Conservation (phyloP, 768 basidiomycete species). For the Mycena vulgaris region DNA sequence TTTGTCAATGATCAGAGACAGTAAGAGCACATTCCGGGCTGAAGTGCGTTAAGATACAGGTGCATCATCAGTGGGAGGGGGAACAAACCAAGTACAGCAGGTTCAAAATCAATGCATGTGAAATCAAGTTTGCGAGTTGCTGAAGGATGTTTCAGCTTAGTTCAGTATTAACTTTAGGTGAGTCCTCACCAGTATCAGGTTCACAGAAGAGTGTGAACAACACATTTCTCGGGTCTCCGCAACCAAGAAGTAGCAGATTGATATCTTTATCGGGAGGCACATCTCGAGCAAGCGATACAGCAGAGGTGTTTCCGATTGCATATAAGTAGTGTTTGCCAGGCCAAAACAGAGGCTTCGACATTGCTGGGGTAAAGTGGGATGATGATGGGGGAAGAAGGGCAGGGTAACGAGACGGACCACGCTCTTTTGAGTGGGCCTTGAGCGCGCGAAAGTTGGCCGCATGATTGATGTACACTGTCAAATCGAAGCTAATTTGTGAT, state of each 20-base stretch:
- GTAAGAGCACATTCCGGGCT: constrained; percentile 66
- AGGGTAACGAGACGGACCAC: constrained; percentile 5
- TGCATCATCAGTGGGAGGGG: neutral
- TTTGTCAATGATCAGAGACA: constrained; percentile 58
- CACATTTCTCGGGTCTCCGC: constrained; percentile 71
- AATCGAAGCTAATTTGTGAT: constrained; percentile 31
- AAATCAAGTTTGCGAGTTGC: constrained; percentile 58
- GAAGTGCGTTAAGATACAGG: neutral
- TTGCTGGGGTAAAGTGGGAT: constrained; percentile 39
- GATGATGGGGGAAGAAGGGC: constrained; percentile 22
- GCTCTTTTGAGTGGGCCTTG: constrained; percentile 23
- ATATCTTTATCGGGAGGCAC: constrained; percentile 63
- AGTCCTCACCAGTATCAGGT: constrained; percentile 41
- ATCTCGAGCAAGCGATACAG: constrained; percentile 63
- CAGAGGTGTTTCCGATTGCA: constrained; percentile 73
- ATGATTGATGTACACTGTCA: constrained; percentile 28
- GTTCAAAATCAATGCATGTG: constrained; percentile 66
- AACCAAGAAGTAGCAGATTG: constrained; percentile 66
- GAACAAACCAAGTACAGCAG: constrained; percentile 59
- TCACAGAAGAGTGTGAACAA: constrained; percentile 62
- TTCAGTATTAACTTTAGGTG: neutral
- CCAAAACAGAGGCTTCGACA: constrained; percentile 63
- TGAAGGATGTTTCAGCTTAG: constrained; percentile 21
- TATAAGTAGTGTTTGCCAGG: constrained; percentile 66
- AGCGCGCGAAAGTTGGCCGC: constrained; percentile 28